Conservation (phyloP, 1,139 yeast species). For the Nakaseomyces bracarensis region DNA sequence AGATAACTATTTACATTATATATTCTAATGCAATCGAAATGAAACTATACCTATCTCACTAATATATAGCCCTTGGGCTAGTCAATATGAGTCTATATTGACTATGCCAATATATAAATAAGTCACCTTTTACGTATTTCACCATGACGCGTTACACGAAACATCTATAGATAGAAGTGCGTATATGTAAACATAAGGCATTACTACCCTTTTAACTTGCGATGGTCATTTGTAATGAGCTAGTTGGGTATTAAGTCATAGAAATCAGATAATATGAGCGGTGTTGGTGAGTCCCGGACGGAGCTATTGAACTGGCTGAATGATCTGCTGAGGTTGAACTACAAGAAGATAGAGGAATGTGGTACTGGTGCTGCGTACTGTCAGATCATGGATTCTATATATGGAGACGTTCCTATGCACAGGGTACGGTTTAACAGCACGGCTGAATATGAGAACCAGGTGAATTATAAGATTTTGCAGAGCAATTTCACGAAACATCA, state of each 20-base stretch:
- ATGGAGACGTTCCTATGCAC: slow-evolving; percentile 69
- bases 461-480: slow-evolving; percentile 81
- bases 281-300: slow-evolving; percentile 68
- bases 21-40: slow-evolving; percentile 3
- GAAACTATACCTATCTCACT: too few species aligned
- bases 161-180: too few species aligned
- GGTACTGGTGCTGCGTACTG: slow-evolving; percentile 96
- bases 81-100: too few species aligned
- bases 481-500: slow-evolving; percentile 61
- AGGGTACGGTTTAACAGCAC: slow-evolving; percentile 65
- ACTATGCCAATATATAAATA: too few species aligned
- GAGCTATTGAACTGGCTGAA: slow-evolving; percentile 85
- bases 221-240: too few species aligned
- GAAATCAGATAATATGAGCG: slow-evolving; percentile 23
- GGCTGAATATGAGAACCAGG: slow-evolving; percentile 68
- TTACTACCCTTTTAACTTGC: too few species aligned
- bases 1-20: too few species aligned
- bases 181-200: too few species aligned
- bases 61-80: too few species aligned
- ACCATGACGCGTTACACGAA: too few species aligned
- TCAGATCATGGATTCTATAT: slow-evolving; percentile 80
- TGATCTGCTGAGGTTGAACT: slow-evolving; percentile 52
- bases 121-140: too few species aligned
- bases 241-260: neutral
- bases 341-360: slow-evolving; percentile 80